Percentiles rank a stretch among this genome's conserved stretches.
phyloP scores from a whole-genome alignment of 2,329 filamentous ascomycete species.

The Aspergillus carbonarius region DNA sequence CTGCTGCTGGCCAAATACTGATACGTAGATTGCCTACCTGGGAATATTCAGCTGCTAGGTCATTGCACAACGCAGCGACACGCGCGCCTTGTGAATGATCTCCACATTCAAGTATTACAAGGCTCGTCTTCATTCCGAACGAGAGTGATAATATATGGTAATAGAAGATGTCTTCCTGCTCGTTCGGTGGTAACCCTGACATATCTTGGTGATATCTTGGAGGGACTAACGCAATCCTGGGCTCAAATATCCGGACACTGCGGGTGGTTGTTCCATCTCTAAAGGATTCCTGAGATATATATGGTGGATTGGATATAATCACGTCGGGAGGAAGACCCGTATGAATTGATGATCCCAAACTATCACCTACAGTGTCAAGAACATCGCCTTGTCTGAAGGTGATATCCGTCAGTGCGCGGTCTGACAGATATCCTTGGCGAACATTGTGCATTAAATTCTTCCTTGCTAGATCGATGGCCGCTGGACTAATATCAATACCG shows the following conservation, averaged over 20 bases:
- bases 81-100: constrained; percentile 33
- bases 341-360: neutral
- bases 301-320: constrained; percentile 86
- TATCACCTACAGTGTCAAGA: constrained; percentile 23
- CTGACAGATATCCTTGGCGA: constrained; percentile 24
- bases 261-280: constrained; percentile 59
- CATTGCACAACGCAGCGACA: constrained; percentile 24
- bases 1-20: neutral
- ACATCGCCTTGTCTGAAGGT: constrained; percentile 51
- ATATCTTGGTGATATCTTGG: constrained; percentile 28
- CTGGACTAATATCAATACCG: constrained; percentile 71
- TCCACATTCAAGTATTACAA: constrained; percentile 41
- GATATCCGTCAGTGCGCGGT: constrained; percentile 36
- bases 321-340: constrained; percentile 54
- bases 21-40: neutral
- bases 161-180: constrained; percentile 39
- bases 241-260: constrained; percentile 81
- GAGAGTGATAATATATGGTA: constrained; percentile 30
- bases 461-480: constrained; percentile 64
- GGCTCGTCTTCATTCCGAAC: constrained; percentile 21
- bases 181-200: neutral
- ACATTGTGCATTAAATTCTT: constrained; percentile 62
- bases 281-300: constrained; percentile 70
- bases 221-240: constrained; percentile 73
- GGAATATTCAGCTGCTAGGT: neutral